phyloP scores from a whole-genome alignment of 345 rosid genomes.

The Sonneratia alba region DNA sequence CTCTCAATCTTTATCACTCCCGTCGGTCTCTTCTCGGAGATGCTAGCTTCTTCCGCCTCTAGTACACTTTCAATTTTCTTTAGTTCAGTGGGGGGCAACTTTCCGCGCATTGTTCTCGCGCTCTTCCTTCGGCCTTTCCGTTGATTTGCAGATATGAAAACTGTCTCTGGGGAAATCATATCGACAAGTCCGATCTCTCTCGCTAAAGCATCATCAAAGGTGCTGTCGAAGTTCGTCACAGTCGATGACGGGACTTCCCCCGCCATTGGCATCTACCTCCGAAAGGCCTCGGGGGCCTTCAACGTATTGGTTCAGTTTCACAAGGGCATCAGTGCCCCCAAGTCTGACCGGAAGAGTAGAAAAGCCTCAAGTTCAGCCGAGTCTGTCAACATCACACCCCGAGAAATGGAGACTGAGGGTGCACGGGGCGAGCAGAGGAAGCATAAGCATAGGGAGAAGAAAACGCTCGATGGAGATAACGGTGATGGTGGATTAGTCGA shows the following conservation, averaged over 20 bases:
- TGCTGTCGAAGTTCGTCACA: conserved; percentile 14
- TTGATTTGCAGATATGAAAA: conserved; percentile 5
- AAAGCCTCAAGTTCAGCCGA: background rate
- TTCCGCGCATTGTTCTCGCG: background rate
- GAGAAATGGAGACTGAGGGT: background rate
- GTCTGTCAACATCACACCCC: background rate
- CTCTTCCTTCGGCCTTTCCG: background rate
- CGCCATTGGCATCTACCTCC: conserved; percentile 9
- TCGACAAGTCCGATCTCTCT: conserved; percentile 12
- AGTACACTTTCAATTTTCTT: background rate
- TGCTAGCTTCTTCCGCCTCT: background rate
- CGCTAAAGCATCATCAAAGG: conserved; percentile 15
- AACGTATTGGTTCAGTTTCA: conserved; percentile 15
- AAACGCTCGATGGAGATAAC: background rate
- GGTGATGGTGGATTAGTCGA: background rate
- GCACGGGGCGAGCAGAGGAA: background rate
- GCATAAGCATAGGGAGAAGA: conserved; percentile 8
- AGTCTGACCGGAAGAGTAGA: conserved; percentile 6
- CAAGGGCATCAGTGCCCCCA: conserved; percentile 11
- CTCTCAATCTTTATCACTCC: background rate
- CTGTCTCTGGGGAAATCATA: conserved; percentile 8
- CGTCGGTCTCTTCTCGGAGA: background rate
- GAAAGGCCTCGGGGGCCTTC: conserved; percentile 10
- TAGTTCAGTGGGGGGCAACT: background rate
- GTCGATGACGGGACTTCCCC: conserved; percentile 11